Evolutionary conservation across 495 filamentous ascomycete genomes (phyloP), one percentile per base, ranked within the genome.

Genomic region (Corynascus novoguineensis): DNA sequence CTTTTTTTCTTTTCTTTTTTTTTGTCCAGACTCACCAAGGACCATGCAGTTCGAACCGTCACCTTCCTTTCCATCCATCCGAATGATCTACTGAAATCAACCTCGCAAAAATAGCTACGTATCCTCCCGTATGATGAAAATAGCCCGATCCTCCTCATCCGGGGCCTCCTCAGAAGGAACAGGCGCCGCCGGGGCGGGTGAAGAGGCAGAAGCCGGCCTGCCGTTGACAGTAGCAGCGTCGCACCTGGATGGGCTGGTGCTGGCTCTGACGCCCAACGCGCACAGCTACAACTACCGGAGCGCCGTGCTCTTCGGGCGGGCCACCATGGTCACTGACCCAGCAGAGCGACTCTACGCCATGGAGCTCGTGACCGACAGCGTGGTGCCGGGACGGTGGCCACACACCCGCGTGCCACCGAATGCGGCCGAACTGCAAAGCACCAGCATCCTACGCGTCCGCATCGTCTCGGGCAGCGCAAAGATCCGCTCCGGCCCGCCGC

Each of bases 231-330:
- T 92, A 77, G 55, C 83, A 69, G 60, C 81, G 83, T 68, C 86
- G 60, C 70, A 72, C 64, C 29, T 91, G 14, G 88, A 92, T 72
- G 89, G 89, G 21, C 70, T 92, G 11, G 82, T 92, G 32, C 78
- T 95, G 15, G 78, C 87, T 8, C 78, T 92, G 25, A 88, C 89
- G 0, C 89, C 92, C 25, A 86, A 86, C 71, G 75, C 78, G 21
- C 89, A 95, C 75, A 88, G 80, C 67, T 92, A 88, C 76, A 96
- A 96, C 75, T 96, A 93, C 74, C 89, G 90, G 64, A 89, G 85
- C 40, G 90, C 87, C 7, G 71, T 88, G 15, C 76, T 95, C 25
- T 88, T 91, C 65, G 91, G 92, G 5, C 81, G 83, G 64, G 92
- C 88, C 12, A 71, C 63, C 1, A 64, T 87, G 10, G 89, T 96